These are phyloP conservation scores for Teratosphaeria epicoccoides DNA, from an alignment of 2,329 filamentous ascomycete species.

Conservation along the genomic window DNA sequence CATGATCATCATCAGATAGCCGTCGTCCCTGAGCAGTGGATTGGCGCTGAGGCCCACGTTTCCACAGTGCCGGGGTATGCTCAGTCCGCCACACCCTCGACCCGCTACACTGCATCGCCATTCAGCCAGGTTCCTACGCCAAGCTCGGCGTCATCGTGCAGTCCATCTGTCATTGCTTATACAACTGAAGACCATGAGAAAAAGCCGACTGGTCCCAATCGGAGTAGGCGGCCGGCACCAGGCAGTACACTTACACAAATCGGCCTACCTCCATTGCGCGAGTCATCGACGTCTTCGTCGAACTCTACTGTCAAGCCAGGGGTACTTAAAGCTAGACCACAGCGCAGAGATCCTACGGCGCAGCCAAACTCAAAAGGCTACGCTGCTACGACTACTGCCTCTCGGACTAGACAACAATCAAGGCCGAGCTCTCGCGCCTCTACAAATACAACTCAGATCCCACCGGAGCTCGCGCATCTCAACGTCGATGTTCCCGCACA, in stretches of 20 bases:
- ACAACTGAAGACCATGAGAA: conserved; percentile 34
- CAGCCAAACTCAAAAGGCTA: background rate
- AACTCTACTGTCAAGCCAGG: conserved; percentile 31
- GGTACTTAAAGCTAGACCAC: background rate
- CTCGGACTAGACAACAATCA: background rate
- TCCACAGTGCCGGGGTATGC: conserved; percentile 34
- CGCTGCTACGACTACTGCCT: background rate
- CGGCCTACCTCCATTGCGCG: conserved; percentile 55
- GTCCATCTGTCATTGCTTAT: conserved; percentile 48
- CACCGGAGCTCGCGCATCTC: conserved; percentile 42
- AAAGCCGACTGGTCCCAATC: conserved; percentile 44
- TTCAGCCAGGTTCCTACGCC: conserved; percentile 72
- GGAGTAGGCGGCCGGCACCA: conserved; percentile 52
- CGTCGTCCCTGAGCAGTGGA: background rate
- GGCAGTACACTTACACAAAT: conserved; percentile 41
- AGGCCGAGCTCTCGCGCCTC: background rate
- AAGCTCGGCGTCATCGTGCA: conserved; percentile 67
- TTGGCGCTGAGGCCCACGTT: conserved; percentile 1
- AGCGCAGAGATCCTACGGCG: conserved; percentile 10
- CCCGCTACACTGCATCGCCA: conserved; percentile 63
- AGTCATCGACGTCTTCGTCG: conserved; percentile 62
- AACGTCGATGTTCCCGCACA: conserved; percentile 46
- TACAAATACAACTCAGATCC: conserved; percentile 9
- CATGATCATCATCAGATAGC: background rate
- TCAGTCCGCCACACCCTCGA: conserved; percentile 62